Conservation (phyloP, 768 basidiomycete species). For the Baorangia bicolor region DNA sequence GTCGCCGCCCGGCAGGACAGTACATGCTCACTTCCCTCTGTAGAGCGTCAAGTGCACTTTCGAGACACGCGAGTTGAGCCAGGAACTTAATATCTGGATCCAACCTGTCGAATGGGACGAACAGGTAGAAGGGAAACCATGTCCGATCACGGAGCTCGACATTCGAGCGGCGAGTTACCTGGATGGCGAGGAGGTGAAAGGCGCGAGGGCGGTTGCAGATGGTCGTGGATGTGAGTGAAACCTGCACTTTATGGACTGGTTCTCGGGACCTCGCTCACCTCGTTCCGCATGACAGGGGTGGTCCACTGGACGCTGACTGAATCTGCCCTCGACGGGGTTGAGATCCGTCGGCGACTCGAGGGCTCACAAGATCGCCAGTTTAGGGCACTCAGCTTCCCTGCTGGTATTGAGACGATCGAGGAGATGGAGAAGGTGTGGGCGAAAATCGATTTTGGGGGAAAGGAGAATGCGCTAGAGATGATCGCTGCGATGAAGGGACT, state of each 20-base stretch:
- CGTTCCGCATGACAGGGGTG: constrained; percentile 46
- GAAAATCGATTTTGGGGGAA: constrained; percentile 29
- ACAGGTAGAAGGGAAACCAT: constrained; percentile 30
- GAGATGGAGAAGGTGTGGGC: constrained; percentile 34
- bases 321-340: constrained; percentile 31
- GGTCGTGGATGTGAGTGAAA: constrained; percentile 16
- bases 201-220: constrained; percentile 36
- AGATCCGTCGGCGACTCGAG: constrained; percentile 38
- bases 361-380: constrained; percentile 43
- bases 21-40: not conserved
- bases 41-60: constrained; percentile 61
- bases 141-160: constrained; percentile 58
- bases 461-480: constrained; percentile 1
- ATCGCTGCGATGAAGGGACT: constrained; percentile 1
- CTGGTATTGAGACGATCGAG: constrained; percentile 37
- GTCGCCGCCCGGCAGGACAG: not conserved
- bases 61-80: constrained; percentile 48
- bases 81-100: constrained; percentile 61
- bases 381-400: constrained; percentile 47
- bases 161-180: constrained; percentile 50
- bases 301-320: constrained; percentile 55
- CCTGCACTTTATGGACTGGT: not conserved
- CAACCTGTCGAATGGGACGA: constrained; percentile 54
- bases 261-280: not conserved
- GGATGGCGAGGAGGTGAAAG: constrained; percentile 36